Conservation (phyloP, 106 monocot species). For the Allium fistulosum region DNA sequence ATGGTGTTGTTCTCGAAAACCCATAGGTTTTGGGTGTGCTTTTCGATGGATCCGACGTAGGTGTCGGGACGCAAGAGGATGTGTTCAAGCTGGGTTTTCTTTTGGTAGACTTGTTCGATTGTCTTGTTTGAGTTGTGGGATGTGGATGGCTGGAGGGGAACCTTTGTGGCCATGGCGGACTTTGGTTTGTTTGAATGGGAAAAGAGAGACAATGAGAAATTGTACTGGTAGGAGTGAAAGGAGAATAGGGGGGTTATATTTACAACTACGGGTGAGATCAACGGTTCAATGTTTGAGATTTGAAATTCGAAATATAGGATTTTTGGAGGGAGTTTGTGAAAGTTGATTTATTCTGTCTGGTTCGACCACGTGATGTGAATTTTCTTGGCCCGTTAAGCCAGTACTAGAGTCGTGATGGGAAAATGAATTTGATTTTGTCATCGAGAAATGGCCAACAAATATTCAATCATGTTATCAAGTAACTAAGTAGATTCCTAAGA, state of each 20-base stretch:
- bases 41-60: slow-evolving; percentile 93
- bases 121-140: slow-evolving; percentile 69
- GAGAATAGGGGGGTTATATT: neutral
- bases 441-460: no score
- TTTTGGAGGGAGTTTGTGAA: neutral
- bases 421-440: no score
- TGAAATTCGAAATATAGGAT: slow-evolving; percentile 5
- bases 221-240: neutral
- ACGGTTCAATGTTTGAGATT: slow-evolving; percentile 2
- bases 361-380: no score
- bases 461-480: no score
- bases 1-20: slow-evolving; percentile 69
- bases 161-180: slow-evolving; percentile 19
- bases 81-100: slow-evolving; percentile 98
- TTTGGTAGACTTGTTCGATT: slow-evolving; percentile 96
- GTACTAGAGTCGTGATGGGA: no score
- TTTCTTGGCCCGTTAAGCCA: no score
- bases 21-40: slow-evolving; percentile 86
- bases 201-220: neutral
- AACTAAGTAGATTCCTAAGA: no score
- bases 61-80: slow-evolving; percentile 98
- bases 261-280: no score
- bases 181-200: neutral
- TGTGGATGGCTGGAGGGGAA: slow-evolving; percentile 67
- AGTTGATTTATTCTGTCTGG: no score